Evolutionary conservation across 345 rosid species (phyloP).

Genomic region (Dimocarpus longan): DNA sequence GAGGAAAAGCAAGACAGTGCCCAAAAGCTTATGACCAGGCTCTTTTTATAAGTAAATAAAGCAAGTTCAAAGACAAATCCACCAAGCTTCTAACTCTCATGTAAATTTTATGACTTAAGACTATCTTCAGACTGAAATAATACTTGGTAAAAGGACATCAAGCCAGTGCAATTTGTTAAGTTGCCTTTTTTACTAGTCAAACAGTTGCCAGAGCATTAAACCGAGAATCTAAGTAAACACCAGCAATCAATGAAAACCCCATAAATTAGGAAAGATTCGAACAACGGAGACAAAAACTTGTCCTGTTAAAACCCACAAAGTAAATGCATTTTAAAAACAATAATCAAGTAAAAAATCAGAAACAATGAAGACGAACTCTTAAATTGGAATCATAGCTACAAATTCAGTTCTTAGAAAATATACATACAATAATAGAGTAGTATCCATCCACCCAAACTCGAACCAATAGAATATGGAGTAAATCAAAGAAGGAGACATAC

Average conservation of each 20-base stretch:
- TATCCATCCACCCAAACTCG: background rate
- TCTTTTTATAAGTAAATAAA: background rate
- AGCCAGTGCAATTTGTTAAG: background rate
- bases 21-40: background rate
- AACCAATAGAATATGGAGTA: background rate
- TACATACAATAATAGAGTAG: background rate
- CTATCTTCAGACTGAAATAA: background rate
- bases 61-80: background rate
- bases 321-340: background rate
- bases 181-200: background rate
- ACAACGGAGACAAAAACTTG: background rate
- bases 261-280: background rate
- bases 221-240: background rate
- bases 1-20: background rate
- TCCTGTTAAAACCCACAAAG: background rate
- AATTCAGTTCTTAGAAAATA: background rate
- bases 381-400: background rate
- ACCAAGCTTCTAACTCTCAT: background rate
- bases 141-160: background rate
- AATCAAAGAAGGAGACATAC: constrained; percentile 58
- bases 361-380: background rate
- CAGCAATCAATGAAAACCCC: background rate
- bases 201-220: background rate
- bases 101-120: background rate
- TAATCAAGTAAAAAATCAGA: background rate